Base-by-base conservation (phyloP, 2,329 filamentous ascomycete genomes). In the Colletotrichum echinochloae region DNA sequence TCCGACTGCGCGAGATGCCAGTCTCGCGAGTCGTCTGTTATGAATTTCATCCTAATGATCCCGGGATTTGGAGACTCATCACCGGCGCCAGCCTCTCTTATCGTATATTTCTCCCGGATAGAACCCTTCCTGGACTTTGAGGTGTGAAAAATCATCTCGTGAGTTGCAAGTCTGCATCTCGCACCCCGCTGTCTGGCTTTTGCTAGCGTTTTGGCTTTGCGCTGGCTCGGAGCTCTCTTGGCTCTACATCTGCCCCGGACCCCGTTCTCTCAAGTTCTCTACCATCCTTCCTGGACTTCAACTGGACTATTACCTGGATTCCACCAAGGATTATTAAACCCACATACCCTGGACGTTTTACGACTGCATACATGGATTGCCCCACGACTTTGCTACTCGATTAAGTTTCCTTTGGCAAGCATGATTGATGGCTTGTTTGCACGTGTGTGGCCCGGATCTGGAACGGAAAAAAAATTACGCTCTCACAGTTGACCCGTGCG, bases 151-250 rank as follows among this genome's bases (percentile, higher is more conserved):
- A n/a, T 20, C 60, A 54, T 57, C 65, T 67, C 54, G 28, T 30
- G 72, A 60, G 61, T 70, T 66, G 70, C 70, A 73, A 73, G 72
- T 73, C 61, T 73, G 72, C 72, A 72, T 71, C 63, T 72, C 71
- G 39, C 35, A 44, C 67, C 52, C 70, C 59, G 61, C 46, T 71
- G 33, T 64, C 68, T 67, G 64, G 67, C 51, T 67, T 67, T 67
- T 62, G 46, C 57, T 66, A 62, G 65, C 55, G 61, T 70, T 70
- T 62, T 70, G 54, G 59, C 63, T 56, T 61, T 26, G 49, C 51
- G 48, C 64, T 44, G 64, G 37, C 44, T 49, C 49, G 20, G 63
- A 61, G 66, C 41, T 57, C 49, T 39, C 52, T 54, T 41, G 61
- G 62, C 61, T 66, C 37, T 35, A n/a, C 46, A 48, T 67, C 57